Evolutionary conservation across 2,329 filamentous ascomycete species (phyloP), one percentile per base, ranked within the genome.

Genomic region (Penicillium sp.): DNA sequence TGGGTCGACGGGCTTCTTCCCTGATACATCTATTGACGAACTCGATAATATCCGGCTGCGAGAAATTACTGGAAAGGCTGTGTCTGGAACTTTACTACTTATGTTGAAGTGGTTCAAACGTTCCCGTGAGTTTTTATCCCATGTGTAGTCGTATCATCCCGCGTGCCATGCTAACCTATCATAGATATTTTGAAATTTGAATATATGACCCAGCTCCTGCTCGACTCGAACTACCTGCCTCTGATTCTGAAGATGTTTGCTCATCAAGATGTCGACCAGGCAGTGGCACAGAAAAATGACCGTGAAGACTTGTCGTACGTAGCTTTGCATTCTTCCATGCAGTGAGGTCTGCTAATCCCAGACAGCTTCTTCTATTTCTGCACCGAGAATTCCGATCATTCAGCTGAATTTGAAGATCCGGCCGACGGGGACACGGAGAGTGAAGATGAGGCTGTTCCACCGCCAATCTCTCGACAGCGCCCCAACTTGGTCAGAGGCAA

Each of bases 81-180:
- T 95, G 18, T 93, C 89, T n/a, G 90, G 87, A 1, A 86, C 89
- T 45, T 72, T 98, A 23, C 73, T 98, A 23, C 74, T 95, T n/a
- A 70, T 97, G 36, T 66, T 97, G 50, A 98, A 97, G 69, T 98
- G 93, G 93, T 85, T 97, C 60, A 94, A 95, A 66, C 75, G 95
- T 44, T 96, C 89, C 47, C 93, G 89, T 94, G 74, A 75, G 87
- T 75, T 27, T 6, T 9, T 37, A 24, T 31, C 38, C n/a, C 16
- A 27, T 37, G 11, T 34, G 2, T 34, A 34, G 3, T 1, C 3
- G 13, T 37, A 14, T 23, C 34, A 14, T 23, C 6, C 22, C 1
- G 13, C 22, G 1, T 13, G n/a, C 13, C 0, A 18, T 31, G 55
- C 50, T 64, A 46, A 60, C 38, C 11, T 16, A 4, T 36, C 4